These are phyloP conservation scores for Lentinula aciculospora DNA, from an alignment of 768 basidiomycete species.

Conservation along the genomic window DNA sequence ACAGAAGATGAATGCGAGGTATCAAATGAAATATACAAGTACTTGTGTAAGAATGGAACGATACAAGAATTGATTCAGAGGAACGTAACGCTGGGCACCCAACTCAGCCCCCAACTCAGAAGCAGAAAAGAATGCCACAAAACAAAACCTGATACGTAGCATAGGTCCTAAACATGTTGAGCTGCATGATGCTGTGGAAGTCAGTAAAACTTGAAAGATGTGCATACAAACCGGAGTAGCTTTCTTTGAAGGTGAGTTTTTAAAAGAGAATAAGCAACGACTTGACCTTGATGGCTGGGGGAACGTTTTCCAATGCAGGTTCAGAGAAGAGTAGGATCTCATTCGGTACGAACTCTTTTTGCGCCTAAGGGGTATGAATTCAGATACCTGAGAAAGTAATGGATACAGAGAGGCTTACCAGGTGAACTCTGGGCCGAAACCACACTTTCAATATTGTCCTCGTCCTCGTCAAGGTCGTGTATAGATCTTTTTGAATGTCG, in stretches of 20 bases:
- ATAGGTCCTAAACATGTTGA: background rate
- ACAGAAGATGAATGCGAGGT: background rate
- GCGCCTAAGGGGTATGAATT: background rate
- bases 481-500: slow-evolving; percentile 46
- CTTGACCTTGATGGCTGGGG: background rate
- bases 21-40: background rate
- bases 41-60: background rate
- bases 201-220: background rate
- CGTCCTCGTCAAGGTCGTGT: slow-evolving; percentile 41
- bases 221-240: slow-evolving; percentile 39
- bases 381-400: background rate
- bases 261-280: background rate
- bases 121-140: background rate
- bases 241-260: slow-evolving; percentile 46
- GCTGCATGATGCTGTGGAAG: background rate
- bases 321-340: background rate
- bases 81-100: too few relatives aligned
- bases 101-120: background rate
- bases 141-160: background rate
- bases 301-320: background rate
- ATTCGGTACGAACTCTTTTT: slow-evolving; percentile 8
- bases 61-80: too few relatives aligned
- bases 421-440: slow-evolving; percentile 8
- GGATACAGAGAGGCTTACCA: slow-evolving; percentile 5
- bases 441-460: slow-evolving; percentile 26